Evolutionary conservation across 257 asterid genomes (phyloP), one percentile per base, ranked within the genome.

Genomic region (Solanum dulcamara): DNA sequence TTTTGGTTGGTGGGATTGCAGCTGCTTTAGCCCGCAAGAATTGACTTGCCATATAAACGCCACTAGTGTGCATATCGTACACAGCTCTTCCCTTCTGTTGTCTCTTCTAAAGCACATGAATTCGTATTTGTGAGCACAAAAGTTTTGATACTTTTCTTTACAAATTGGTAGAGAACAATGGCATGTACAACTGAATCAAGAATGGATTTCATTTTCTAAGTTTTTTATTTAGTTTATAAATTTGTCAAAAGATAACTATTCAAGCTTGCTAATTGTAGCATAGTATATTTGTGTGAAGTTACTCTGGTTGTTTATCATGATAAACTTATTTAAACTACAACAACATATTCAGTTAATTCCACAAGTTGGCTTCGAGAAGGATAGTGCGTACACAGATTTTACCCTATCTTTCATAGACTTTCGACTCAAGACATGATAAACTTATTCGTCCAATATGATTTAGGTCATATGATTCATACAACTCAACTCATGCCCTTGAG

Each of bases 1-100:
- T 95, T 60, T 48, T 95, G 88, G 97, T 92, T 50, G 98, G 98
- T 75, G 98, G 98, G 38, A 86, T 95, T 64, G 94, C 95, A 7
- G 98, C 95, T n/a, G 94, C 92, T 37, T 70, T 94, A 0, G 68
- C 90, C 46, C 98, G 98, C 87, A 95, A 91, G 93, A 94, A 94
- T 80, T 95, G 93, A 95, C 26, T 7, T 32, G 35, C 48, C 60
- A 44, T 62, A 66, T 44, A 75, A 75, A 75, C 18, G 37, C 32
- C 0, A 28, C 67, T 22, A 44, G 22, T 46, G 59, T 64, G 46
- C 85, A 64, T 55, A 3, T 12, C 32, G 84, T 46, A 48, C 80
- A 20, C 80, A 12, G 2, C 32, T 3, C 80, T 37, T 37, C 0
- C 51, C 10, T 20, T 72, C 32, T 40, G 81, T 42, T n/a, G 3